Base-by-base conservation (phyloP, 108 stramenopile genomes). In the Asterionellopsis glacialis region DNA sequence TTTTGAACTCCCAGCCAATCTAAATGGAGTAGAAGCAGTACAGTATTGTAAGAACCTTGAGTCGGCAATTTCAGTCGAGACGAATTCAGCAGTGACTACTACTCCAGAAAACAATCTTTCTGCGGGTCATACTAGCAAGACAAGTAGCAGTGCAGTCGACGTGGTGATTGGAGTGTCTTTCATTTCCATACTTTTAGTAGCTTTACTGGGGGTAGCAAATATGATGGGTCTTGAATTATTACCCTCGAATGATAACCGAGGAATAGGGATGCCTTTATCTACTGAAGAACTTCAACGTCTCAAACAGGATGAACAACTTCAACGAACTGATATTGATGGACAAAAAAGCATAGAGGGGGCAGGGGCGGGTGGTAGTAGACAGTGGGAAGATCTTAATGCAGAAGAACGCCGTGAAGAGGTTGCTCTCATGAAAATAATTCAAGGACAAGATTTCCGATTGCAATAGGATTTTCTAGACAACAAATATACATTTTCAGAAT, bases 341-440 rank as follows among this genome's bases (percentile, higher is more conserved):
- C 18, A 23, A 0, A 45, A n/a, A 16, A 11, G 11, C 7, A 45
- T 10, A 19, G 12, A 9, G 22, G 12, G 12, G 9, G 48, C 7
- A 49, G 48, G 21, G 22, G 48, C 14, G n/a, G 44, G n/a, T 45
- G n/a, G 14, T 14, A n/a, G 9, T 49, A 23, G 58, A 59, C 42
- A 47, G 0, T 59, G 58, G 58, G 44, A 45, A 24, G 58, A 59
- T 25, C 47, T 59, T 9, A 45, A 43, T 16, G 45, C 58, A 14
- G 58, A 59, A 27, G 58, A 59, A 45, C 58, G 28, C 19, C 58
- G 58, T 1, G 58, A 59, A 45, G 58, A 59, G 41, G 45, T 45
- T 27, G 58, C 45, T 25, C 44, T 59, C 1, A 59, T 59, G 58
- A 59, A 59, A 23, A 43, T 59, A 0, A 59, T 59, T 12, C 58